Base-by-base conservation (phyloP, 2,329 filamentous ascomycete genomes). In the Alternaria sp. region DNA sequence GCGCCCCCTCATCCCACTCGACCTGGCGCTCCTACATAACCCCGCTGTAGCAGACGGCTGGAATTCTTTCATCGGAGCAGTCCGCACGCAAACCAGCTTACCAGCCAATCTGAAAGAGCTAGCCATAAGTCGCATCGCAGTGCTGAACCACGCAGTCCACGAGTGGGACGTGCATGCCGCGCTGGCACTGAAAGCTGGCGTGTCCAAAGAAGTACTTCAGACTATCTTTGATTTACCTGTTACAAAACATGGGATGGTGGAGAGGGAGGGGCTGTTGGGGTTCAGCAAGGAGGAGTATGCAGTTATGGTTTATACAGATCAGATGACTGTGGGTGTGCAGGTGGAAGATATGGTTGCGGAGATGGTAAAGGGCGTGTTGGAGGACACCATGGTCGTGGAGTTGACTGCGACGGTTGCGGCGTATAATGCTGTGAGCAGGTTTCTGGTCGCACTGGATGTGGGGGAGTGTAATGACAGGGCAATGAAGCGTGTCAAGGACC, bases 401-500 rank as follows among this genome's bases (percentile, higher is more conserved):
- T 85, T 96, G 70, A 94, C 91, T 59, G 88, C 91, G 45, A 93
- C 91, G 36, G 87, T 93, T 59, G 92, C 91, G 11, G 89, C 87
- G 63, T 96, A 96, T 79, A 96, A 96, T 78, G 93, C 91, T 74
- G 92, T 96, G 26, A 93, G 91, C 78, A 85, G 93, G 59, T 95
- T 96, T 74, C 79, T 96, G 71, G 92, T 96, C 23, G 93, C 93
- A 30, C 79, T 97, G 64, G 90, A 96, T 82, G 91, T 83, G 46
- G 82, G 82, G 1, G 82, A 84, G 73, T 80, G 77, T 66, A 81
- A 80, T 67, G 72, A 64, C 52, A 62, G 67, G 58, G 58, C n/a
- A 11, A 76, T 80, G 77, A 77, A 75, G 71, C 60, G 57, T 45
- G 73, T 78, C 1, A 60, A 72, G 28, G 77, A 79, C 15, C 49